Base-by-base conservation (phyloP, 768 basidiomycete species). In the Jaapia argillacea region DNA sequence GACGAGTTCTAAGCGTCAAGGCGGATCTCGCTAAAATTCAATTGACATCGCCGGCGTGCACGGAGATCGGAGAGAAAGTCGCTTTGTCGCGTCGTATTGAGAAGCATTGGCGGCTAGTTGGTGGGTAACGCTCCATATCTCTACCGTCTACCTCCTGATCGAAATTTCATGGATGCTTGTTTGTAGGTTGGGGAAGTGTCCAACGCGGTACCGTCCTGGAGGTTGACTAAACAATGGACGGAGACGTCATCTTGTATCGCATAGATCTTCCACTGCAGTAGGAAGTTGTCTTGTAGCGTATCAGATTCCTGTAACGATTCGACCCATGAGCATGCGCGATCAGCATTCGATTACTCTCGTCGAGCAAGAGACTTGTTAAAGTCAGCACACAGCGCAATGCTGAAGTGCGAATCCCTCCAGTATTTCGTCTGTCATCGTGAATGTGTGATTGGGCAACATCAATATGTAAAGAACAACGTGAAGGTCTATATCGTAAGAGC, bases 101-200 rank as follows among this genome's bases (percentile, higher is more conserved):
- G 67, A 96, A 96, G 68, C 93, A 94, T 68, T 96, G 92, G 92
- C 85, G 92, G 45, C 76, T 96, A 54, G 92, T 97, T 43, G 92
- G 89, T 82, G 56, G 68, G 85, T 77, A 31, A 22, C 25, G 36
- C 28, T 24, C 45, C 14, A 16, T 4, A 41, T 21, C 21, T 20
- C 22, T 23, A 20, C 38, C 10, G 12, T 10, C 13, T 41, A 21
- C 23, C 23, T 12, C 10, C 13, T 13, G 14, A n/a, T 27, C 13
- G 28, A 12, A 44, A 4, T 45, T 47, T 31, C 36, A 45, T n/a
- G n/a, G n/a, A 20, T 42, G 16, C 7, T 27, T 6, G 41, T 1
- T 36, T 13, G 12, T 38, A 75, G 75, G 74, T 4, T 76, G 74
- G 75, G 87, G 87, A 49, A 89, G 85, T 56, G 85, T 90, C 22